Evolutionary conservation across 176 grass and related monocot genomes (phyloP).

Genomic region (Pontederia crassipes): DNA sequence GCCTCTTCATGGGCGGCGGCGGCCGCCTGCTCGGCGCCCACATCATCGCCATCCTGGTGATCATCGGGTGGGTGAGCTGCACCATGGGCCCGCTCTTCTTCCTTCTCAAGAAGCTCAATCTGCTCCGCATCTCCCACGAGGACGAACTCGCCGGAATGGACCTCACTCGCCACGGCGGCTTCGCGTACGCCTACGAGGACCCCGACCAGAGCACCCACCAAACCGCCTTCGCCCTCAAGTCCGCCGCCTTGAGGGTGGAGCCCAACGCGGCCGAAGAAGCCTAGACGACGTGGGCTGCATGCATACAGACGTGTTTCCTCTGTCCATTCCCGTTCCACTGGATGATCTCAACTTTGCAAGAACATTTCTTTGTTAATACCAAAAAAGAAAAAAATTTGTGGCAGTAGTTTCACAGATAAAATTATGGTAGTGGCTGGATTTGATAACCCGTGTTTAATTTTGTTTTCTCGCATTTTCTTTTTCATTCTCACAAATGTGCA

Average conservation of each 20-base stretch:
- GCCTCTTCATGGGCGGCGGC: constrained; percentile 12
- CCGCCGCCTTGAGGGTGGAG: background rate
- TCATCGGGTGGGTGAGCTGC: background rate
- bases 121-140: constrained; percentile 2
- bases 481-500: too few relatives aligned
- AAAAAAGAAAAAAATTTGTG: too few relatives aligned
- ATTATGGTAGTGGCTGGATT: too few relatives aligned
- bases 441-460: too few relatives aligned
- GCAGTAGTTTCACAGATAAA: too few relatives aligned
- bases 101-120: background rate
- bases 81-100: constrained; percentile 15
- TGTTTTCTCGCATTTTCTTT: too few relatives aligned
- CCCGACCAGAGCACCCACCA: background rate
- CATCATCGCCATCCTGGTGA: constrained; percentile 10
- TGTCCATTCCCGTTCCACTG: too few relatives aligned
- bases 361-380: too few relatives aligned
- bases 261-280: background rate
- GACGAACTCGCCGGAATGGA: constrained; percentile 4
- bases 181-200: constrained; percentile 12
- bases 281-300: too few relatives aligned
- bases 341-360: too few relatives aligned
- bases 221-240: constrained; percentile 2
- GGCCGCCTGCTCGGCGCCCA: constrained; percentile 3
- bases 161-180: constrained; percentile 10
- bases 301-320: too few relatives aligned